A percentile compares a stretch with the other conserved stretches of the same genome.
phyloP scores from a whole-genome alignment of 2,329 filamentous ascomycete species.

The Verticillium zaregamsianum region DNA sequence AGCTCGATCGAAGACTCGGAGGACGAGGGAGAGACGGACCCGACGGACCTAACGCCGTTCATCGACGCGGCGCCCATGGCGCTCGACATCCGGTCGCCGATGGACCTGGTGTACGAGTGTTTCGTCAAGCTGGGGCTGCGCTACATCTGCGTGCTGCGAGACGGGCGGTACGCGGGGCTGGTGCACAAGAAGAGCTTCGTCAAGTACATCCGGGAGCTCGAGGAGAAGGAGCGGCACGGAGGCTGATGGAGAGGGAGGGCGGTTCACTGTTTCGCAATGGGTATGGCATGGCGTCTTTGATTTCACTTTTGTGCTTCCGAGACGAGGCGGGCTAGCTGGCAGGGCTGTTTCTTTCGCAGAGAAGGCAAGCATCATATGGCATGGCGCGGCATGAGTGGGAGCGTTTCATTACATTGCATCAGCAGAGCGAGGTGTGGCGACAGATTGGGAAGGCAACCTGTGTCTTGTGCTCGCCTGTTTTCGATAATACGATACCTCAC shows the following conservation, averaged over 20 bases:
- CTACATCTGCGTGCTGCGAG: constrained; percentile 83
- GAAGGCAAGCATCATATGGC: background rate
- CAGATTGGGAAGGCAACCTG: background rate
- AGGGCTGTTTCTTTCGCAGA: background rate
- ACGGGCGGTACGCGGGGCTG: constrained; percentile 85
- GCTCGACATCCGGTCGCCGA: constrained; percentile 81
- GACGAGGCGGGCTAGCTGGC: background rate
- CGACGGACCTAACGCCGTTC: constrained; percentile 82
- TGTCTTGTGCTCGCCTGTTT: background rate
- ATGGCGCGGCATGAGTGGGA: background rate
- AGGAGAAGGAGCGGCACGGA: background rate
- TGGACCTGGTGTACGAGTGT: constrained; percentile 94
- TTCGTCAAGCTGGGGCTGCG: constrained; percentile 91
- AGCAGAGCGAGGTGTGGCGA: background rate
- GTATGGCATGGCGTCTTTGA: background rate
- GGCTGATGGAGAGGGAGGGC: background rate
- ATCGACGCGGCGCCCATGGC: constrained; percentile 90
- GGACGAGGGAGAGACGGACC: constrained; percentile 53
- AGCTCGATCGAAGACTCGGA: constrained; percentile 61
- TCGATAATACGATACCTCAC: background rate
- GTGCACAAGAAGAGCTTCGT: constrained; percentile 97
- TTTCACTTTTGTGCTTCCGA: background rate
- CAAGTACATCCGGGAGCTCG: constrained; percentile 80
- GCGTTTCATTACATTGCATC: background rate
- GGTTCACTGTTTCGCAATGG: background rate